Evolutionary conservation across 208 protist genomes (phyloP), one percentile per base, ranked within the genome.

Genomic region (Hexamita inflata): DNA sequence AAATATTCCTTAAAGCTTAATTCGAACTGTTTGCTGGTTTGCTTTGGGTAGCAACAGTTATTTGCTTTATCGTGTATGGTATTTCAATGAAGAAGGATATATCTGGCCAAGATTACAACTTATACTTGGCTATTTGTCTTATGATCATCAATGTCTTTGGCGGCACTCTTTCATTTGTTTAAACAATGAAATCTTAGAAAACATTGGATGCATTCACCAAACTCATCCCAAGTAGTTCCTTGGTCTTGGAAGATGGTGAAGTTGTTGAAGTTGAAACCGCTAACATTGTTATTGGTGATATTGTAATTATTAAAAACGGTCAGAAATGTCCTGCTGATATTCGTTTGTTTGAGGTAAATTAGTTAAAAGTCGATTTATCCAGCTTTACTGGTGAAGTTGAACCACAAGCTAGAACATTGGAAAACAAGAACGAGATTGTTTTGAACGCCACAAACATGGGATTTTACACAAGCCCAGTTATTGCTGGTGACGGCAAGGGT

Each of bases 281-380:
- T 28, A n/a, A 40, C 0, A 7, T 80, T 0, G 77, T 80, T 24
- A 1, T 35, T n/a, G 77, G 77, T n/a, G 77, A 80, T 68, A 34
- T 78, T 59, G 57, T 75, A 35, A 34, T 58, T 1, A 4, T 80
- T 28, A 0, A 42, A 39, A 0, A 38, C 28, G 77, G 77, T 41
- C 0, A 38, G 13, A 70, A 73, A 30, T 32, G 41, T 24, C 77
- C 77, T 29, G 66, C 77, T 32, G 77, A 80, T 65, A 26, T 68
- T 28, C 4, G 74, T 30, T 1, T 80, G 0, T 29, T 80, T 41
- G 15, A 75, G 11, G 13, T 30, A 11, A 59, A 62, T 42, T 0
- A 66, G 1, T 42, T 80, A 0, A 75, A 61, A 53, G 58, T 76
- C n/a, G 77, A 80, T 38, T 9, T 64, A 24, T 66, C 67, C 35